Conservation (phyloP, 106 monocot genomes). For the Platanthera guangdongensis region DNA sequence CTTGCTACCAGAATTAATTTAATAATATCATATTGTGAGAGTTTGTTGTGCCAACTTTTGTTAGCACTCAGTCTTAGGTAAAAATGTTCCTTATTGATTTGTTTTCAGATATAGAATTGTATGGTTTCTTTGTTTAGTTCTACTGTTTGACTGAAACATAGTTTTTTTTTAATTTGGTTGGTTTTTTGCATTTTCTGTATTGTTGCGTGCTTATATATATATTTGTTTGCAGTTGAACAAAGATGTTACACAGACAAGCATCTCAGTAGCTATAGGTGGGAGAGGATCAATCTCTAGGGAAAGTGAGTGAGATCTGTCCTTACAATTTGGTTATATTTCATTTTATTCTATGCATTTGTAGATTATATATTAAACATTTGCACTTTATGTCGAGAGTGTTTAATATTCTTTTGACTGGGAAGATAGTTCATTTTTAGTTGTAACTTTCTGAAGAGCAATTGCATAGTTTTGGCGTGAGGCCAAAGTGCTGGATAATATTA, state of each 20-base stretch:
- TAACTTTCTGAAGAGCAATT: neutral
- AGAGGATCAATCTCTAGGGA: constrained; percentile 47
- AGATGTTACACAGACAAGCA: constrained; percentile 30
- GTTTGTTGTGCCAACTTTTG: neutral
- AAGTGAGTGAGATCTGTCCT: constrained; percentile 25
- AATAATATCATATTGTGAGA: neutral
- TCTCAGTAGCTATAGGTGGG: constrained; percentile 27
- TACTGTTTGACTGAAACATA: neutral
- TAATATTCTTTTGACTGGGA: neutral
- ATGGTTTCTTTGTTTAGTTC: too few species aligned
- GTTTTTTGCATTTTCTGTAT: neutral
- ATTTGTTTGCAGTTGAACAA: constrained; percentile 39
- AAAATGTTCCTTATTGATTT: too few species aligned
- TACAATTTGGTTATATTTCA: neutral
- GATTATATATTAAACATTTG: neutral
- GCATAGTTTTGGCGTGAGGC: neutral
- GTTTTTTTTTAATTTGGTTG: neutral
- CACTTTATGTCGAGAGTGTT: neutral
- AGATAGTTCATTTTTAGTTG: neutral
- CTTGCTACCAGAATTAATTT: neutral
- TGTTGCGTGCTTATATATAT: neutral
- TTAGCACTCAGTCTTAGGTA: neutral
- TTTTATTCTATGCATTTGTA: neutral
- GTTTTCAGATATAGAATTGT: too few species aligned
- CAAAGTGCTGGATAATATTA: neutral